Evolutionary conservation across 1,139 yeast species (phyloP).

Genomic region (Pichia sp.): DNA sequence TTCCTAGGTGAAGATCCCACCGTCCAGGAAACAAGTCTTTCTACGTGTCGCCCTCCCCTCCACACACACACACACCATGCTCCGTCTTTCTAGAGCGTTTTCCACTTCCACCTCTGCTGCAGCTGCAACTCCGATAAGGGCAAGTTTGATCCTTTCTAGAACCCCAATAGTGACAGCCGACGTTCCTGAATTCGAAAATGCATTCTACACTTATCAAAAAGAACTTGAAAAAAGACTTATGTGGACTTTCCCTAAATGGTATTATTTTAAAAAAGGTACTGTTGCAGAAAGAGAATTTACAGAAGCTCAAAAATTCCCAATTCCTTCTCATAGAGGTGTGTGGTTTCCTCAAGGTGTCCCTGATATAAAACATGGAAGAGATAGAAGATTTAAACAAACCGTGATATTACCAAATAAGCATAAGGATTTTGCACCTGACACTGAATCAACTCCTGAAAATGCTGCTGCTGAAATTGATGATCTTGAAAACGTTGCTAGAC

Average conservation of each 20-base stretch:
- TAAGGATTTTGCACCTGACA: constrained; percentile 32
- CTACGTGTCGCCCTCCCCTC: no score
- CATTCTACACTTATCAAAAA: constrained; percentile 75
- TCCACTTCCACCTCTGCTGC: constrained; percentile 2
- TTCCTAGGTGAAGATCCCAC: no score
- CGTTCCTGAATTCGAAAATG: constrained; percentile 61
- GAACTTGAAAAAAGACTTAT: constrained; percentile 83
- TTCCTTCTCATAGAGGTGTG: constrained; percentile 63
- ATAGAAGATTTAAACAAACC: constrained; percentile 75
- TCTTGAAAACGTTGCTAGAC: constrained; percentile 57
- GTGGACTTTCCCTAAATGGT: constrained; percentile 98
- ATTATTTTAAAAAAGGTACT: constrained; percentile 86
- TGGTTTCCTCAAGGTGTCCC: constrained; percentile 82
- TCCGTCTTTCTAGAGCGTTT: constrained; percentile 2
- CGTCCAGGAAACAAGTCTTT: no score
- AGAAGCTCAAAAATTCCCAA: constrained; percentile 71
- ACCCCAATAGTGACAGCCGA: constrained; percentile 81
- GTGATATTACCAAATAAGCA: constrained; percentile 61
- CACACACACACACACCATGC: background rate
- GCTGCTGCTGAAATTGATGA: constrained; percentile 39
- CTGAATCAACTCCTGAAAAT: constrained; percentile 54
- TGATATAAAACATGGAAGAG: constrained; percentile 81
- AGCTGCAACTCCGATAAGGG: constrained; percentile 14
- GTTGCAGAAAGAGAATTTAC: constrained; percentile 77
- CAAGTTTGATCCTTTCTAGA: constrained; percentile 66